These are phyloP conservation scores for Blastocystis hominis DNA, from an alignment of 352 stramenopile species.

Conservation along the genomic window DNA sequence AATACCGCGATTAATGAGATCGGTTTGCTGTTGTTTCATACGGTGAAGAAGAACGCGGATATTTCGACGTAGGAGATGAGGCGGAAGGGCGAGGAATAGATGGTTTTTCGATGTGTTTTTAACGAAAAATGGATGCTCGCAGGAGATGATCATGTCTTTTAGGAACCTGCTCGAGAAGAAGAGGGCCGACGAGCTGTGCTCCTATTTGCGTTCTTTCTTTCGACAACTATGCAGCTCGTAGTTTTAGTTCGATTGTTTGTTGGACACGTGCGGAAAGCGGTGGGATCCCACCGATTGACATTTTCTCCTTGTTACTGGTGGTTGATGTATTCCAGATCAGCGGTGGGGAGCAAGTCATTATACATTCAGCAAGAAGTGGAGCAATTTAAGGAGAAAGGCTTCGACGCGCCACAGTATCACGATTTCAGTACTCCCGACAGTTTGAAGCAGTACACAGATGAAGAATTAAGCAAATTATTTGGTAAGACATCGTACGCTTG, in stretches of 20 bases:
- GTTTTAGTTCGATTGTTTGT: not conserved
- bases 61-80: not conserved
- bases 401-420: not conserved
- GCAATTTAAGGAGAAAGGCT: not conserved
- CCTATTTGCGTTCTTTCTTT: conserved; percentile 1
- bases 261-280: not conserved
- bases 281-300: not conserved
- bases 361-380: not conserved
- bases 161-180: not conserved
- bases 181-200: not conserved
- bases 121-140: not conserved
- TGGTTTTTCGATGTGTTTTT: conserved; percentile 50
- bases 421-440: not conserved
- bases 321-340: not conserved
- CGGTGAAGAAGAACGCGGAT: not conserved
- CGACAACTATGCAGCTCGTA: not conserved
- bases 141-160: not conserved
- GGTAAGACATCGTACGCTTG: not conserved
- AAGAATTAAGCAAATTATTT: conserved; percentile 18
- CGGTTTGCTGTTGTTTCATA: not conserved
- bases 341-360: not conserved
- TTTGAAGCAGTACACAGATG: not conserved
- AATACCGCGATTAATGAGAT: conserved; percentile 46
- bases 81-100: not conserved
- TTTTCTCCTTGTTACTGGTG: not conserved